Percentiles rank a stretch among this genome's conserved stretches.
phyloP scores from a whole-genome alignment of 208 protist species.

The Angomonas desouzai region DNA sequence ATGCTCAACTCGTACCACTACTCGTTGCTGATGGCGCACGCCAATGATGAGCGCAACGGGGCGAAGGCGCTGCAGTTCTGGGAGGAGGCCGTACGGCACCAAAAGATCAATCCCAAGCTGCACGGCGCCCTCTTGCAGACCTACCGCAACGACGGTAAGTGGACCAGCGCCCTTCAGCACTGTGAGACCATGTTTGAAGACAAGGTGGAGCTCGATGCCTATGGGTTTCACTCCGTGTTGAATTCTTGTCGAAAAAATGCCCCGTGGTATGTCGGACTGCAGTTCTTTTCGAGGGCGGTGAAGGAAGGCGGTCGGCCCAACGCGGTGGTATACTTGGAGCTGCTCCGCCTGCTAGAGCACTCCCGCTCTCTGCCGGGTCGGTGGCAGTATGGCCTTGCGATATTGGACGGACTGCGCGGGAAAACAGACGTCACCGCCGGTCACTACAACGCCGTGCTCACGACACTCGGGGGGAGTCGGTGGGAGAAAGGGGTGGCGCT shows the following conservation, averaged over 20 bases:
- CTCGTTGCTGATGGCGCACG: slow-evolving; percentile 78
- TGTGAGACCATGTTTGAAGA: slow-evolving; percentile 68
- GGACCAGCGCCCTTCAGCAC: slow-evolving; percentile 60
- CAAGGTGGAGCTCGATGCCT: slow-evolving; percentile 51
- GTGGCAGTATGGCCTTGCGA: slow-evolving; percentile 53
- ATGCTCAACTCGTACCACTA: slow-evolving; percentile 68
- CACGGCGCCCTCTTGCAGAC: slow-evolving; percentile 71
- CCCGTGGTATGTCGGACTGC: slow-evolving; percentile 48
- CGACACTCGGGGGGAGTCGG: slow-evolving; percentile 45
- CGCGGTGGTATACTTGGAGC: slow-evolving; percentile 76
- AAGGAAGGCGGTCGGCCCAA: slow-evolving; percentile 45
- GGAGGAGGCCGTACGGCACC: slow-evolving; percentile 51
- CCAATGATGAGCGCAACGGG: slow-evolving; percentile 68
- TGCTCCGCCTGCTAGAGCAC: slow-evolving; percentile 63
- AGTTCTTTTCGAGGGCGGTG: slow-evolving; percentile 58
- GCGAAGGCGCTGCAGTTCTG: slow-evolving; percentile 59
- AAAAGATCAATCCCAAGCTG: slow-evolving; percentile 48
- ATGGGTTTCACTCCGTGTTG: slow-evolving; percentile 71
- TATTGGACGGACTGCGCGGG: slow-evolving; percentile 49
- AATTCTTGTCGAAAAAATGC: slow-evolving; percentile 71
- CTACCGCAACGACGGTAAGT: slow-evolving; percentile 59
- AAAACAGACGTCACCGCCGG: slow-evolving; percentile 72
- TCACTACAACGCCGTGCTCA: slow-evolving; percentile 78
- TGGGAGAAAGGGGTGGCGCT: slow-evolving; percentile 61
- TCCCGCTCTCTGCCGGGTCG: slow-evolving; percentile 23